Evolutionary conservation across 139 green algal genomes (phyloP), one percentile per base, ranked within the genome.

Genomic region (Chlorella sorokiniana): DNA sequence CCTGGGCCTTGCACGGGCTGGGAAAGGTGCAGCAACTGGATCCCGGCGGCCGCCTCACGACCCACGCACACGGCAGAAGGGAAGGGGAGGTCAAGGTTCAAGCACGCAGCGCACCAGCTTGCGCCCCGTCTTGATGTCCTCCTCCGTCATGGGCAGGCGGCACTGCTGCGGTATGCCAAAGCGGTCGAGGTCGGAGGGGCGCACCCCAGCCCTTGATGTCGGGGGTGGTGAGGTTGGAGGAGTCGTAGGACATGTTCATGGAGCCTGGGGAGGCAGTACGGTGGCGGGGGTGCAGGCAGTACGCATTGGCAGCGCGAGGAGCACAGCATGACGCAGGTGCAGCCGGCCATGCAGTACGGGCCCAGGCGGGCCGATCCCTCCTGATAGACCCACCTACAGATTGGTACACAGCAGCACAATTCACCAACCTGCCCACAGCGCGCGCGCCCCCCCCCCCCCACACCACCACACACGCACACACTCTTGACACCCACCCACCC

Each of bases 161-260:
- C 95, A 98, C 86, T 98, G 94, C 78, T 95, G 72, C 23, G 95
- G 95, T 68, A 98, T 97, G 78, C 94, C 93, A 88, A 97, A 98
- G 54, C 92, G 84, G 83, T 97, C 91, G 67, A 97, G 86, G 84
- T 97, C 94, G 8, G 89, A 95, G 37, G 95, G 54, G 27, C 94
- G 88, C 81, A 98, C 95, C 6, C 95, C 69, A 98, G 91, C 95
- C 95, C 77, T 93, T 93, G 84, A 95, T 94, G 86, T 96, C 90
- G 7, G 95, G 94, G 6, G 95, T 98, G 42, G 95, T 98, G n/a
- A 98, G 90, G 88, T 98, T 98, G 83, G 82, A 89, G 73, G 82
- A 93, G 86, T 96, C 93, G 75, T 95, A 97, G 3, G 89, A 93
- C 92, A 97, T 97, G 86, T 97, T 97, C 90, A 96, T 97, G 40